Evolutionary conservation across 441 rosid species (phyloP).

Genomic region (Pelargonium hybrid): DNA sequence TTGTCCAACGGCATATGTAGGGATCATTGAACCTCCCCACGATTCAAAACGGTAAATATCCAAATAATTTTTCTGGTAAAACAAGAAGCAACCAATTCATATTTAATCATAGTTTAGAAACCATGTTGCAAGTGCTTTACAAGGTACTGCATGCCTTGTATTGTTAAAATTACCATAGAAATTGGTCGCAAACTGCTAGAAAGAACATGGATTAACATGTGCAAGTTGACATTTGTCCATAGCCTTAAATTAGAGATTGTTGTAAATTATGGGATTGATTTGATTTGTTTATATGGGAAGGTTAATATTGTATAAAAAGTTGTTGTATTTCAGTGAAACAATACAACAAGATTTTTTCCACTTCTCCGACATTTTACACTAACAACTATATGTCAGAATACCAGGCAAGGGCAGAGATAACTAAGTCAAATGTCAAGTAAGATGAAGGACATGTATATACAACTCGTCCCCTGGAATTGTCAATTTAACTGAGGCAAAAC

Average conservation of each 20-base stretch:
- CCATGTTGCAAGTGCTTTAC: too few relatives aligned
- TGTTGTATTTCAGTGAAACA: too few relatives aligned
- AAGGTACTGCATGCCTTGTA: too few relatives aligned
- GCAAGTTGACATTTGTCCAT: too few relatives aligned
- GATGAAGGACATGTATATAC: neutral
- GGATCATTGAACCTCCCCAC: constrained; percentile 93
- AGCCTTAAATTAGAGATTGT: too few relatives aligned
- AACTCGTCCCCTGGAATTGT: neutral
- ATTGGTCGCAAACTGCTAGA: neutral
- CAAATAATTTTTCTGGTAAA: constrained; percentile 79
- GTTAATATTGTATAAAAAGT: too few relatives aligned
- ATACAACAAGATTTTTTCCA: too few relatives aligned
- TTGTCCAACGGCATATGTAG: constrained; percentile 63
- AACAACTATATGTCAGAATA: neutral
- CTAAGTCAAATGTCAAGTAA: neutral
- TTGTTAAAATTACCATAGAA: neutral
- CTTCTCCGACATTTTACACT: too few relatives aligned
- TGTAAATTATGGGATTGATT: too few relatives aligned
- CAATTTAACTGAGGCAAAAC: neutral
- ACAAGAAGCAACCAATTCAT: constrained; percentile 21
- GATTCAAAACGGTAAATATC: constrained; percentile 89
- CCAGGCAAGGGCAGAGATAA: neutral
- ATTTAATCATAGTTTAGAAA: neutral
- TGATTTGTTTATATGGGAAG: too few relatives aligned
- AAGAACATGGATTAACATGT: too few relatives aligned